These are phyloP conservation scores for Cercophora scortea DNA, from an alignment of 495 filamentous ascomycete species.

Conservation along the genomic window DNA sequence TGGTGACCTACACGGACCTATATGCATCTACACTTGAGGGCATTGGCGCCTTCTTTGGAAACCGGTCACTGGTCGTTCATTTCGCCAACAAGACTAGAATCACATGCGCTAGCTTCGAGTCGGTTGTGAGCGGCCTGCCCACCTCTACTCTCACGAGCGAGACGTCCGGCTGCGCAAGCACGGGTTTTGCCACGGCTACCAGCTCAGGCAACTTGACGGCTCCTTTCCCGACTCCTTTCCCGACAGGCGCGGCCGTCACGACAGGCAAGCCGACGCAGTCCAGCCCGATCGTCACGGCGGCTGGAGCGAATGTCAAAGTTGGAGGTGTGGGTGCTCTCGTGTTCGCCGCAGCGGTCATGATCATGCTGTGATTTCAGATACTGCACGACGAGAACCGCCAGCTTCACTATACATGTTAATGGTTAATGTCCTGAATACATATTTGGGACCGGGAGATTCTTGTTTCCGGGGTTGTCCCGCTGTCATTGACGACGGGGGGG, in stretches of 20 bases:
- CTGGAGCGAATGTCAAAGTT: slow-evolving; percentile 6
- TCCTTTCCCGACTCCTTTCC: not conserved
- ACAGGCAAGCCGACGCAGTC: not conserved
- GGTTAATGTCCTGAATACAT: not conserved
- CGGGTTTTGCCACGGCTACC: not conserved
- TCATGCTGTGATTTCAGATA: slow-evolving; percentile 16
- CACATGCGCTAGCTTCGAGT: slow-evolving; percentile 61
- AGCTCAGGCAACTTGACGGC: slow-evolving; percentile 1
- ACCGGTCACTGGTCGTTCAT: slow-evolving; percentile 73
- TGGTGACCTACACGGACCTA: slow-evolving; percentile 51
- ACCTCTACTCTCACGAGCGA: slow-evolving; percentile 1
- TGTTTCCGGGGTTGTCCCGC: not conserved
- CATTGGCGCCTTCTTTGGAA: slow-evolving; percentile 63
- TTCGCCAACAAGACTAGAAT: slow-evolving; percentile 61
- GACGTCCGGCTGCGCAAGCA: not conserved
- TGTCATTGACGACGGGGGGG: not conserved
- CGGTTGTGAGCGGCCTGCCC: slow-evolving; percentile 7
- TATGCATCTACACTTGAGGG: slow-evolving; percentile 56
- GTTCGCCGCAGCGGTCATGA: slow-evolving; percentile 17
- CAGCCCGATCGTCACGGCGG: not conserved
- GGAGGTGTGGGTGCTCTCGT: slow-evolving; percentile 8
- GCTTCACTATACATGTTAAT: not conserved
- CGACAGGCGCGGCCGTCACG: slow-evolving; percentile 1
- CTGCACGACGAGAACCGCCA: not conserved
- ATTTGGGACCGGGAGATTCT: not conserved